These are phyloP conservation scores for Lichtheimia corymbifera DNA, from an alignment of 371 early-diverging fungal species.

Conservation along the genomic window DNA sequence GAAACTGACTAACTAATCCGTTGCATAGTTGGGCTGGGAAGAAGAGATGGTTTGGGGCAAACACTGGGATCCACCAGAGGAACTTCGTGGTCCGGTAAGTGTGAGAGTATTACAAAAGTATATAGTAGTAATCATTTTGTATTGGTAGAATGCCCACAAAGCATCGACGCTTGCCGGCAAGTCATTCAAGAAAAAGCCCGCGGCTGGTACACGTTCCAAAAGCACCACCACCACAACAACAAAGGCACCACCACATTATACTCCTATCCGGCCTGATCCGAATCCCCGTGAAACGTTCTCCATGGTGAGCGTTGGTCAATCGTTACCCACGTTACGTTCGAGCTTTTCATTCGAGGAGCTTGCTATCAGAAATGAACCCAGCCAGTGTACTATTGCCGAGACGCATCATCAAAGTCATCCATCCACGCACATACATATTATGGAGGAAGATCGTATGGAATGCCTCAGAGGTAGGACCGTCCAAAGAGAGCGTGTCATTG, in stretches of 20 bases:
- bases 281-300: constrained; percentile 8
- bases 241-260: constrained; percentile 14
- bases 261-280: constrained; percentile 20
- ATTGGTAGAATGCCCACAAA: constrained; percentile 37
- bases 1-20: not conserved
- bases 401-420: constrained; percentile 40
- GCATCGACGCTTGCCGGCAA: constrained; percentile 46
- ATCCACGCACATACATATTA: constrained; percentile 35
- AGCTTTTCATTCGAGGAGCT: constrained; percentile 20
- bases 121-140: not conserved
- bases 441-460: constrained; percentile 19
- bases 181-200: constrained; percentile 27
- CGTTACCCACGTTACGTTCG: constrained; percentile 5
- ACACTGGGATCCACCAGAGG: constrained; percentile 47
- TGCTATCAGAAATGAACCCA: constrained; percentile 18
- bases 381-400: constrained; percentile 27
- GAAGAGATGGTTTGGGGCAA: constrained; percentile 51
- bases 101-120: not conserved
- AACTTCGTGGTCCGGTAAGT: constrained; percentile 22
- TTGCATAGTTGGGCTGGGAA: constrained; percentile 48
- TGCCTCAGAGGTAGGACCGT: constrained; percentile 13
- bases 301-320: constrained; percentile 9
- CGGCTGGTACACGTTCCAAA: no score
- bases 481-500: not conserved
- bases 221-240: constrained; percentile 1